Evolutionary conservation across 345 rosid genomes (phyloP), one percentile per base, ranked within the genome.

Genomic region (Mangifera indica): DNA sequence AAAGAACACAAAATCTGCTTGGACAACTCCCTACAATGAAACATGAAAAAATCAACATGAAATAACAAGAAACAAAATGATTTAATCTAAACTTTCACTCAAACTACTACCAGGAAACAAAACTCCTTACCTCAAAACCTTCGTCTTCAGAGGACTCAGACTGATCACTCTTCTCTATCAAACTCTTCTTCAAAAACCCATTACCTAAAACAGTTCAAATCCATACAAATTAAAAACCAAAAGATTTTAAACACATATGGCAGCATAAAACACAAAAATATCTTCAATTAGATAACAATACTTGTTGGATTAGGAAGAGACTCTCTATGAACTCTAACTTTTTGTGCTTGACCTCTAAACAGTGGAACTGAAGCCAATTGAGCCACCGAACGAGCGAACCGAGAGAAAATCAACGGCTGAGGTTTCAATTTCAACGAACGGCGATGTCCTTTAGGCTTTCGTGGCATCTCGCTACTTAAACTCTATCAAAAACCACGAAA

Each of bases 1-100:
- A 79, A 89, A 88, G 84, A 95, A 95, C 24, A 83, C 93, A 76
- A 95, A 92, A 78, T 95, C 99, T 17, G 93, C 93, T 85, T 95
- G 94, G 7, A 92, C 89, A 69, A 69, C 83, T 70, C 81, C 94
- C 97, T 95, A 64, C 72, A 81, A 71, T 54, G 69, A 32, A 26
- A 61, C n/a, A 49, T 52, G 2, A 22, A 40, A 44, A 52, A 49
- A 56, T 1, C 24, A 24, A 21, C 7, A 57, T 15, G 9, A 7
- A 46, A 42, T 26, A 18, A 49, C 24, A 58, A 25, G 51, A 7
- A 51, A 55, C 37, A 62, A 62, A 52, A 54, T 17, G 17, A 26
- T 22, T 63, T 3, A 40, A 1, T 1, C 20, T 20, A 42, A 6
- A 51, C 4, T 25, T 54, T 3, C 45, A 21, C 6, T 10, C 34